Base-by-base conservation (phyloP, 2,329 filamentous ascomycete species). In the Endoconidiophora polonica region DNA sequence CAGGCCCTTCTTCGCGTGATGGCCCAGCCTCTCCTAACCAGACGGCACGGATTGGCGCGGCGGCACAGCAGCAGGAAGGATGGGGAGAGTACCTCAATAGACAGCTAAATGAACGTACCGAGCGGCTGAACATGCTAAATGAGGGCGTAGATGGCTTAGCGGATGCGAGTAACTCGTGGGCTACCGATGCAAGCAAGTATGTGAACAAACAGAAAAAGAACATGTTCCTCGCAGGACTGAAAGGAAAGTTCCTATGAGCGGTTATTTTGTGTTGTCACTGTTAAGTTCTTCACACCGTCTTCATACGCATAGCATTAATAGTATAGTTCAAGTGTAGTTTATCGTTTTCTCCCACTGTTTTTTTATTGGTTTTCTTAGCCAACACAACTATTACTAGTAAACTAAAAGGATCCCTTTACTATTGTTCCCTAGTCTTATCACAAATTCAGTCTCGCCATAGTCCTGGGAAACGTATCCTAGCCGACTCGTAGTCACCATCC, bases 61-160 rank as follows among this genome's bases (percentile, higher is more conserved):
- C 55, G 4, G 61, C 50, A 12, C 53, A 55, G 45, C 51, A 64
- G 53, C 67, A 74, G 52, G 79, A 93, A 57, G 76, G 76, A 0
- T 81, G 77, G 77, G 76, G 77, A 58, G 79, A 86, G 41, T 96
- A 93, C 60, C 79, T 96, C 64, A 80, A 83, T 7, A 74, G 88
- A 36, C 86, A 94, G 62, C 65, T 98, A 43, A 87, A 93, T 58
- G 88, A 96, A 65, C 70, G 91, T 46, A 94, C 91, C 0, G 86
- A 96, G 66, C 86, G 81, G 59, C 68, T 98, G 52, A 83, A 81
- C 42, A 68, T 93, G 4, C 81, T 90, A 65, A 83, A 81, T 2
- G 90, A 96, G 59, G 80, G 71, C 44, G 87, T 96, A 78, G 83
- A 94, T 55, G 79, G 76, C 55, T 66, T 95, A 54, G 81, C 90